Percentiles rank a stretch among this genome's conserved stretches.
Evolutionary conservation across 208 protist species (phyloP).

Genomic region (Angomonas deanei): DNA sequence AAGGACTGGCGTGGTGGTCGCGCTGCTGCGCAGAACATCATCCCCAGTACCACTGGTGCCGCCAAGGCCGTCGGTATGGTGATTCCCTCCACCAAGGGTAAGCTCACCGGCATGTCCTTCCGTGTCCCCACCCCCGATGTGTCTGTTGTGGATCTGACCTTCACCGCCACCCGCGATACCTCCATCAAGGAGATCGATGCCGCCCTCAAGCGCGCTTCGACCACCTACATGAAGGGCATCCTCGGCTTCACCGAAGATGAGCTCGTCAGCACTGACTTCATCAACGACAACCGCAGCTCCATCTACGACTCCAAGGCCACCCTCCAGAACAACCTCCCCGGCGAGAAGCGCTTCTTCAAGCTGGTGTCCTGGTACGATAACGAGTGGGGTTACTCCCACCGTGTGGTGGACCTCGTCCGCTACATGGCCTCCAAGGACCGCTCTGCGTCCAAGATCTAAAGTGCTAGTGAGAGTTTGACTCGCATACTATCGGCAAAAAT

Average conservation of each 20-base stretch:
- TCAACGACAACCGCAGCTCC: constrained; percentile 91
- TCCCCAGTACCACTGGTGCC: constrained; percentile 98
- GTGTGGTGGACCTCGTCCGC: constrained; percentile 96
- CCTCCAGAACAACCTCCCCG: constrained; percentile 91
- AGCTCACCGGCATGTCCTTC: constrained; percentile 98
- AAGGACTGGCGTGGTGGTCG: constrained; percentile 99
- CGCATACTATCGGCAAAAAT: too few relatives aligned
- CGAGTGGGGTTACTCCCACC: constrained; percentile 98
- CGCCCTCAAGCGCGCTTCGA: constrained; percentile 89
- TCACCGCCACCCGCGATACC: constrained; percentile 85
- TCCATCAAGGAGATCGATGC: constrained; percentile 96
- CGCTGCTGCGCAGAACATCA: constrained; percentile 96
- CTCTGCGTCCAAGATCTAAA: constrained; percentile 49
- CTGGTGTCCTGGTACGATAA: constrained; percentile 99
- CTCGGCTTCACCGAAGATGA: constrained; percentile 98
- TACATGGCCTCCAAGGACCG: constrained; percentile 70
- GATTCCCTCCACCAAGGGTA: constrained; percentile 86
- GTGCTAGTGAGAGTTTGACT: not conserved
- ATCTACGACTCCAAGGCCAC: constrained; percentile 98
- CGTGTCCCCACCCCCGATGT: constrained; percentile 98
- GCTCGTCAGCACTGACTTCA: constrained; percentile 98
- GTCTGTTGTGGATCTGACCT: constrained; percentile 98
- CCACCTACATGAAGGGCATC: constrained; percentile 93
- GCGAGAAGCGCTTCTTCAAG: constrained; percentile 96
- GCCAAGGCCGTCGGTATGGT: constrained; percentile 98